phyloP scores from a whole-genome alignment of 441 rosid genomes.

The Gossypium gossypioides region DNA sequence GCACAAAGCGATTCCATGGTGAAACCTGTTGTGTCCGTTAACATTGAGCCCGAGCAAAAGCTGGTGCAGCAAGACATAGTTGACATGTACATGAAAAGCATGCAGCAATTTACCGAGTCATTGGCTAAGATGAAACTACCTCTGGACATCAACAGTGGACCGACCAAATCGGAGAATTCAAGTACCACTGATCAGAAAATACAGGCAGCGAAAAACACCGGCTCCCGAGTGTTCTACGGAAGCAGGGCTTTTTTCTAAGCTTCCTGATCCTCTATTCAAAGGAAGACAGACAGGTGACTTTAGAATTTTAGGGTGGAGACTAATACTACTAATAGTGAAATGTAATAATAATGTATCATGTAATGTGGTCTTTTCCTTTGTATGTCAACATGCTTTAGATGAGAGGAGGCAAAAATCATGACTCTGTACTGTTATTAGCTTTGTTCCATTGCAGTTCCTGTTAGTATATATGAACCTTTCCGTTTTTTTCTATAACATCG shows the following conservation, averaged over 20 bases:
- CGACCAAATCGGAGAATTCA: constrained; percentile 68
- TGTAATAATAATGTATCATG: constrained; percentile 42
- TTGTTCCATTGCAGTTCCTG: constrained; percentile 30
- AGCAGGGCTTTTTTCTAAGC: constrained; percentile 92
- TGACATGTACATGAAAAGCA: constrained; percentile 96
- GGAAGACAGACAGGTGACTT: constrained; percentile 18
- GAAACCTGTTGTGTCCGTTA: constrained; percentile 42
- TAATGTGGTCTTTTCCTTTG: constrained; percentile 49
- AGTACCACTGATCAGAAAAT: constrained; percentile 54
- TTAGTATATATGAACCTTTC: constrained; percentile 33
- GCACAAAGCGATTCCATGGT: constrained; percentile 27
- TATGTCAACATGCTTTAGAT: constrained; percentile 42
- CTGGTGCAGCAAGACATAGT: constrained; percentile 88
- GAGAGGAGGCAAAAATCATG: constrained; percentile 33
- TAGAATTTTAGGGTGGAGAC: constrained; percentile 25
- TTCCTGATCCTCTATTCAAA: constrained; percentile 8
- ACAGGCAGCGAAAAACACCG: constrained; percentile 47
- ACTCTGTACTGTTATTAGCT: constrained; percentile 33
- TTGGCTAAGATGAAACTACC: constrained; percentile 98
- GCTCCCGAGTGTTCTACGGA: constrained; percentile 91
- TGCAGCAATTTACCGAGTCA: constrained; percentile 97
- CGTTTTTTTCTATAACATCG: constrained; percentile 15
- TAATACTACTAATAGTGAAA: constrained; percentile 58
- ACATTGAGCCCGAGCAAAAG: constrained; percentile 62
- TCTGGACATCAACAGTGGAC: constrained; percentile 54